These are phyloP conservation scores for Salicornia ramosissima DNA, from an alignment of 148 eudicot species.

Conservation along the genomic window DNA sequence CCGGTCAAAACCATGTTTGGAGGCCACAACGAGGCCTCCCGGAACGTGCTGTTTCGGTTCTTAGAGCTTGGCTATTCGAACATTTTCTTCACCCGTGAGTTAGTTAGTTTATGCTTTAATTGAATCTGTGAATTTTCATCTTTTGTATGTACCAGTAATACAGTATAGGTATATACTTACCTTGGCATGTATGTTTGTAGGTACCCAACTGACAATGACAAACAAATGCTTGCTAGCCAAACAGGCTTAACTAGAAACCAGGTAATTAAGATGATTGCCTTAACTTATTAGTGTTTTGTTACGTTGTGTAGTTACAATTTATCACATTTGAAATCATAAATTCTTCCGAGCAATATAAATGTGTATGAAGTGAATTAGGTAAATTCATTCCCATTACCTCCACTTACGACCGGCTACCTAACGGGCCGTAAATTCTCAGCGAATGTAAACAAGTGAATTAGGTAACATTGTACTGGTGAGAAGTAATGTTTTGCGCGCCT, in stretches of 20 bases:
- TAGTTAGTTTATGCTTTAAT: too few relatives aligned
- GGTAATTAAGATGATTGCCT: conserved; percentile 39
- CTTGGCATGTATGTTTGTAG: conserved; percentile 24
- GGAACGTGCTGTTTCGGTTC: conserved; percentile 77
- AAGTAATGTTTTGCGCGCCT: too few relatives aligned
- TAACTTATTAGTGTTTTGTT: background rate
- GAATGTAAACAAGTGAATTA: too few relatives aligned
- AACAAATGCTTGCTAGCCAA: conserved; percentile 74
- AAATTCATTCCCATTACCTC: too few relatives aligned
- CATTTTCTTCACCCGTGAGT: conserved; percentile 95
- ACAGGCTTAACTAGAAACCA: conserved; percentile 80
- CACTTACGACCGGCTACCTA: too few relatives aligned
- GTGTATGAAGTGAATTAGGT: too few relatives aligned
- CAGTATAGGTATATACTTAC: background rate
- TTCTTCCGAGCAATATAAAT: too few relatives aligned
- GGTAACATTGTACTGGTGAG: too few relatives aligned
- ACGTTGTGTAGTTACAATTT: too few relatives aligned
- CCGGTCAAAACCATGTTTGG: conserved; percentile 47
- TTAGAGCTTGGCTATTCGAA: conserved; percentile 78
- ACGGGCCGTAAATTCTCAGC: too few relatives aligned
- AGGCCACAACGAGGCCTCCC: conserved; percentile 94
- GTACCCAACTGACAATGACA: conserved; percentile 81
- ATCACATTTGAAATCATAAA: too few relatives aligned
- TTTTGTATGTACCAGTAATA: background rate
- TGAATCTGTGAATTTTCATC: background rate